These are phyloP conservation scores for Penicillium palitans DNA, from an alignment of 2,329 filamentous ascomycete genomes.

Conservation along the genomic window DNA sequence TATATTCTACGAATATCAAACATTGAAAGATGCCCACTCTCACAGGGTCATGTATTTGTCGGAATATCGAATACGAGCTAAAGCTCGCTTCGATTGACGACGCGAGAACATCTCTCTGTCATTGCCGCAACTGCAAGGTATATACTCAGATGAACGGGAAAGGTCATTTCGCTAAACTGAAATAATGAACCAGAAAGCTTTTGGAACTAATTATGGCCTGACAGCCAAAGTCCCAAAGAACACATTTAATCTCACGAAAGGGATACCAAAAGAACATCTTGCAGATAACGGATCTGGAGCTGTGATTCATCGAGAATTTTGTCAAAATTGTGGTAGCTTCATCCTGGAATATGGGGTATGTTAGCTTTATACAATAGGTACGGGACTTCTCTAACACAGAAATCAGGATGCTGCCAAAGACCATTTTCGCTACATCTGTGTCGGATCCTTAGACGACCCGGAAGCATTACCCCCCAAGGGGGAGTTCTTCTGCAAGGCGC, in stretches of 20 bases:
- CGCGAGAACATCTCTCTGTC: slow-evolving; percentile 54
- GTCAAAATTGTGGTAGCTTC: slow-evolving; percentile 52
- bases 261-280: slow-evolving; percentile 47
- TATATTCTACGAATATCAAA: neutral
- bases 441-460: slow-evolving; percentile 53
- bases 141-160: neutral
- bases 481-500: slow-evolving; percentile 55
- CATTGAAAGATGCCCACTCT: slow-evolving; percentile 29
- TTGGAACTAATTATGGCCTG: slow-evolving; percentile 53
- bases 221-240: slow-evolving; percentile 53
- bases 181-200: slow-evolving; percentile 46
- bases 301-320: slow-evolving; percentile 54
- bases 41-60: slow-evolving; percentile 52
- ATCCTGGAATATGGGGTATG: slow-evolving; percentile 55
- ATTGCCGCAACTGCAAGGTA: slow-evolving; percentile 56
- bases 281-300: slow-evolving; percentile 54
- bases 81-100: slow-evolving; percentile 47
- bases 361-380: neutral
- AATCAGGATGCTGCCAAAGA: slow-evolving; percentile 34
- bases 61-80: slow-evolving; percentile 50
- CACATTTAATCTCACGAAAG: slow-evolving; percentile 44
- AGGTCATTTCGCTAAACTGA: neutral
- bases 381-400: neutral
- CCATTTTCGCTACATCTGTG: slow-evolving; percentile 46
- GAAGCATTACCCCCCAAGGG: slow-evolving; percentile 54